Percentiles rank a stretch among this genome's conserved stretches.
Evolutionary conservation across 495 filamentous ascomycete genomes (phyloP).

Genomic region (Hypoxylon fragiforme): DNA sequence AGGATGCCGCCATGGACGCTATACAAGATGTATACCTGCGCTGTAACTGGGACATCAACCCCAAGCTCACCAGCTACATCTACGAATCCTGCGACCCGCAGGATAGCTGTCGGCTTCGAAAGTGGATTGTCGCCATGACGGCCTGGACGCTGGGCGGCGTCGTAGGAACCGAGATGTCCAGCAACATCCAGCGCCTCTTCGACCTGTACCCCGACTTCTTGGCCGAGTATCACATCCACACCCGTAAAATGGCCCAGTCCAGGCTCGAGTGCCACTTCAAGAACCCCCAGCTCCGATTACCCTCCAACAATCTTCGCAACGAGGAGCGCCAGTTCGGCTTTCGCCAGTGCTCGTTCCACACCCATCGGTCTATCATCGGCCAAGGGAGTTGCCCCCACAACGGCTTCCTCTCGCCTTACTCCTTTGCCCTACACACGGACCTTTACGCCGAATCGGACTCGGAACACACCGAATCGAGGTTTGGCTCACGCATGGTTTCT

Average conservation of each 20-base stretch:
- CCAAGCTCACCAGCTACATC: slow-evolving; percentile 46
- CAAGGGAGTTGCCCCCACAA: slow-evolving; percentile 48
- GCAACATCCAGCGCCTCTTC: slow-evolving; percentile 43
- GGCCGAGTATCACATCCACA: slow-evolving; percentile 48
- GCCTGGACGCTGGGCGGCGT: slow-evolving; percentile 45
- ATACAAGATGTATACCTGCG: slow-evolving; percentile 54
- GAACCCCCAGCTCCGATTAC: slow-evolving; percentile 53
- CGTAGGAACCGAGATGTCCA: slow-evolving; percentile 26
- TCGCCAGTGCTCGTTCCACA: slow-evolving; percentile 54
- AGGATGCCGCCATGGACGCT: slow-evolving; percentile 53
- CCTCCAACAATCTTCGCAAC: slow-evolving; percentile 47
- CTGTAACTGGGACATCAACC: slow-evolving; percentile 53
- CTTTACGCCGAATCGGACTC: slow-evolving; percentile 31
- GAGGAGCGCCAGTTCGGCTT: slow-evolving; percentile 54
- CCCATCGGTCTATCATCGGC: slow-evolving; percentile 47
- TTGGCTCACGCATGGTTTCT: slow-evolving; percentile 22
- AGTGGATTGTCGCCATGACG: slow-evolving; percentile 55
- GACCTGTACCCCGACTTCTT: slow-evolving; percentile 40
- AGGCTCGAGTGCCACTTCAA: slow-evolving; percentile 51
- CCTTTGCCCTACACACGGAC: slow-evolving; percentile 21
- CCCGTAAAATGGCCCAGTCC: slow-evolving; percentile 45
- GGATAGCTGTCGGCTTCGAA: slow-evolving; percentile 46
- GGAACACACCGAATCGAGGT: slow-evolving; percentile 28
- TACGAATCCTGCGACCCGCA: slow-evolving; percentile 49
- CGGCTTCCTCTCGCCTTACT: slow-evolving; percentile 17